Base-by-base conservation (phyloP, 2,329 filamentous ascomycete species). In the Monosporascus sp. region DNA sequence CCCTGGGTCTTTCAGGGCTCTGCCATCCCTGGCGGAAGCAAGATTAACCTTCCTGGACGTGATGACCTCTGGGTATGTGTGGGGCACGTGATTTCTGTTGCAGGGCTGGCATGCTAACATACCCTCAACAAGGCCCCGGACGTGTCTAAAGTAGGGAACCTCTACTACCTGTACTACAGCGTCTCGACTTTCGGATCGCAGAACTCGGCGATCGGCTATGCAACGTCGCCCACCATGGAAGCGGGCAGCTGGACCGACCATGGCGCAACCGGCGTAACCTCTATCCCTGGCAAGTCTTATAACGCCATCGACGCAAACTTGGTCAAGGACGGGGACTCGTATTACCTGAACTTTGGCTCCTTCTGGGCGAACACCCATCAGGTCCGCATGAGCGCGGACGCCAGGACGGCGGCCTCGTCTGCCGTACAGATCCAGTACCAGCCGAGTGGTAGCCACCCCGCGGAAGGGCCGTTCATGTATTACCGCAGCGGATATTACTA, bases 291-390 rank as follows among this genome's bases (percentile, higher is more conserved):
- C 24, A 73, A 71, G 50, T 38, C 63, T 5, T 83, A 81, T 67
- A 83, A 83, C 59, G 76, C 78, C 49, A 83, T 89, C 60, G 86
- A 84, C 58, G 67, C 71, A 2, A 79, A 78, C 54, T 61, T 83
- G 5, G 66, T 81, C 49, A 58, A 70, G 5, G 69, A 68, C 5
- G 69, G 67, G 19, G 65, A 62, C 19, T 54, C 55, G 2, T 77
- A 75, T 56, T 75, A 76, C 54, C 68, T 83, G 66, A 79, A 74
- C 58, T 88, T 87, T 56, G 86, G 85, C 27, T 85, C 80, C 8
- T 88, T 86, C 74, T 89, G 83, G 83, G 67, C 70, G 9, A 78
- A 82, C 60, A 74, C 87, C 51, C 86, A 80, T 68, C 78, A 81
- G 61, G 79, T 81, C 1, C 64, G 72, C 37, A 76, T 88, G 66